These are phyloP conservation scores for Globisporangium takayamanum DNA, from an alignment of 352 stramenopile genomes.

Conservation along the genomic window DNA sequence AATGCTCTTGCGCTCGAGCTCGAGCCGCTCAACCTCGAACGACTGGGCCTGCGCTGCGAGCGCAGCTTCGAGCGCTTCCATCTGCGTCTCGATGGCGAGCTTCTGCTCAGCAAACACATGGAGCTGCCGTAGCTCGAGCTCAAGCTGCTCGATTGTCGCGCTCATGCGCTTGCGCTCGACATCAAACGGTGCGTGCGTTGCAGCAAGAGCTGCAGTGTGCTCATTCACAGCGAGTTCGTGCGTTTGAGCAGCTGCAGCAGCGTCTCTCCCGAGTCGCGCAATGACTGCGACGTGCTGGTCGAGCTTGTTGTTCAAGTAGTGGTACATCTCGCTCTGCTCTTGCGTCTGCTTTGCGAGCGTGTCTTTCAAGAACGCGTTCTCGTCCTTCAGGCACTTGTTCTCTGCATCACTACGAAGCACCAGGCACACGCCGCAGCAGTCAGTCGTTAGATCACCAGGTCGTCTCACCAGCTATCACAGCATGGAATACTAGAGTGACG, in stretches of 20 bases:
- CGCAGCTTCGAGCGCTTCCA: constrained; percentile 31
- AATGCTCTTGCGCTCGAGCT: constrained; percentile 54
- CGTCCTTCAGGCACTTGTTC: constrained; percentile 31
- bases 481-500: not conserved
- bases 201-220: constrained; percentile 11
- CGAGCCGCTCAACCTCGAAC: constrained; percentile 29
- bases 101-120: constrained; percentile 54
- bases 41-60: constrained; percentile 16
- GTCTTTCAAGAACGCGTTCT: constrained; percentile 42
- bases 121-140: constrained; percentile 39
- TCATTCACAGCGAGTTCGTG: too few relatives aligned
- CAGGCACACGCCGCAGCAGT: not conserved
- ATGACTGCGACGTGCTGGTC: constrained; percentile 75
- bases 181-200: constrained; percentile 3
- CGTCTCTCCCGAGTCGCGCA: constrained; percentile 33
- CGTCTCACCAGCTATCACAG: not conserved
- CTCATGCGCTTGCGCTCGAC: constrained; percentile 15
- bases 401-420: constrained; percentile 18
- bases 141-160: constrained; percentile 17
- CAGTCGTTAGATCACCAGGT: not conserved
- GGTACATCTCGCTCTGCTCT: constrained; percentile 82
- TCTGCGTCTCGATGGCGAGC: constrained; percentile 27
- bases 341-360: constrained; percentile 30
- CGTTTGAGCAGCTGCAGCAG: constrained; percentile 21
- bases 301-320: constrained; percentile 82